Evolutionary conservation across 2,329 filamentous ascomycete species (phyloP).

Genomic region (Plenodomus tracheiphilus): DNA sequence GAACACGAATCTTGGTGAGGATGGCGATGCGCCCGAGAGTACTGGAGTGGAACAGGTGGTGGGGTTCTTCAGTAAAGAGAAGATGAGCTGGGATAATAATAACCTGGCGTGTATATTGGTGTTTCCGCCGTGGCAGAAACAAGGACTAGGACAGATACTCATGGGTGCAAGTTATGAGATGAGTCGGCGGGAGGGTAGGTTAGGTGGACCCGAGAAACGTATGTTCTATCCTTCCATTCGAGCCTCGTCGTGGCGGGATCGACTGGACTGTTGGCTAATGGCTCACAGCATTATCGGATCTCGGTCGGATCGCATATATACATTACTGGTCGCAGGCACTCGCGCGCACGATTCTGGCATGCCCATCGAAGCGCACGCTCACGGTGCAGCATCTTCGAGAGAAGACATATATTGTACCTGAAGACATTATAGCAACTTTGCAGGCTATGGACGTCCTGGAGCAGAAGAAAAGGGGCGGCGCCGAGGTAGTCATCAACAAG

Average conservation of each 20-base stretch:
- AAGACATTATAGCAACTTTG: constrained; percentile 79
- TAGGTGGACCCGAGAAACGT: constrained; percentile 91
- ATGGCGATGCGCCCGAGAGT: not conserved
- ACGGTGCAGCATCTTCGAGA: constrained; percentile 73
- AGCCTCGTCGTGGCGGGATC: not conserved
- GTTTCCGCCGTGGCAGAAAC: constrained; percentile 93
- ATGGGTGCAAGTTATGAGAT: constrained; percentile 96
- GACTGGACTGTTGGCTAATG: constrained; percentile 6
- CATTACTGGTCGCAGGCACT: constrained; percentile 87
- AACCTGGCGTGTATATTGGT: constrained; percentile 95
- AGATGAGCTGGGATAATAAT: constrained; percentile 98
- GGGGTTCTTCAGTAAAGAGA: constrained; percentile 99
- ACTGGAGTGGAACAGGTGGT: constrained; percentile 61
- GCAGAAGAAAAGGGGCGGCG: constrained; percentile 54
- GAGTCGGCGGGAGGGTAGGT: constrained; percentile 76
- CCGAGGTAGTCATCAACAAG: constrained; percentile 58
- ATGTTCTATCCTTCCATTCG: constrained; percentile 10
- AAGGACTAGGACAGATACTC: constrained; percentile 81
- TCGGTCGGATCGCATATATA: constrained; percentile 80
- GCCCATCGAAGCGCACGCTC: constrained; percentile 54
- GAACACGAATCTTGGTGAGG: constrained; percentile 31
- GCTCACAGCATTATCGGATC: constrained; percentile 69
- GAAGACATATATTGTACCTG: constrained; percentile 79
- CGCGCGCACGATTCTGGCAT: constrained; percentile 63
- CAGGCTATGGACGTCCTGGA: constrained; percentile 77